A percentile compares a stretch with the other conserved stretches of the same genome.
These are phyloP conservation scores for Candida qinlingensis DNA, from an alignment of 805 yeast genomes.

Conservation along the genomic window DNA sequence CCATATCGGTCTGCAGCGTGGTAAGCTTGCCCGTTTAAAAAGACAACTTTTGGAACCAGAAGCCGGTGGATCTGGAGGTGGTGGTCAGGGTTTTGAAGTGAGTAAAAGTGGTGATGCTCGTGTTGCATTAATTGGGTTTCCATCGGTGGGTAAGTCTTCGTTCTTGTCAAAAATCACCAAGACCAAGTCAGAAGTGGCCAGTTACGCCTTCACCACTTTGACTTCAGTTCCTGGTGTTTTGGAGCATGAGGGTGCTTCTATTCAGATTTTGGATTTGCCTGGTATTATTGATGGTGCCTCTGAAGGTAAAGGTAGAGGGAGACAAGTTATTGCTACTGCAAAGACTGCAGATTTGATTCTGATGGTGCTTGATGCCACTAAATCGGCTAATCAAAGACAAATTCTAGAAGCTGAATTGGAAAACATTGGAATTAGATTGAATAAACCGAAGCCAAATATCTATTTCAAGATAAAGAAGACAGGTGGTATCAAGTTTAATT, in stretches of 20 bases:
- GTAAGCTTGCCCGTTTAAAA: slow-evolving; percentile 88
- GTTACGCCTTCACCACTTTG: slow-evolving; percentile 90
- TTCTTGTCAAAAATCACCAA: slow-evolving; percentile 84
- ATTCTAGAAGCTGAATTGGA: slow-evolving; percentile 87
- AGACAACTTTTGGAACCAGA: slow-evolving; percentile 90
- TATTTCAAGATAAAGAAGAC: slow-evolving; percentile 73
- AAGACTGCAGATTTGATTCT: slow-evolving; percentile 88
- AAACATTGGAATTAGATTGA: slow-evolving; percentile 87
- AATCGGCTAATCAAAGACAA: slow-evolving; percentile 82
- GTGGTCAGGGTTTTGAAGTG: slow-evolving; percentile 88
- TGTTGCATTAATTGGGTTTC: slow-evolving; percentile 92
- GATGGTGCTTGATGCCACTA: slow-evolving; percentile 95
- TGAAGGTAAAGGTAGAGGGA: slow-evolving; percentile 96
- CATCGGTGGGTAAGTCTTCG: slow-evolving; percentile 96
- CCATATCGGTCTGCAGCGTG: slow-evolving; percentile 90
- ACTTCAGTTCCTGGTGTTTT: slow-evolving; percentile 96
- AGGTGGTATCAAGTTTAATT: slow-evolving; percentile 86
- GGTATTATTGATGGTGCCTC: slow-evolving; percentile 96
- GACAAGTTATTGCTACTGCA: slow-evolving; percentile 95
- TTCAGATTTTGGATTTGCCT: slow-evolving; percentile 95
- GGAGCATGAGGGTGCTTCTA: slow-evolving; percentile 94
- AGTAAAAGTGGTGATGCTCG: slow-evolving; percentile 95
- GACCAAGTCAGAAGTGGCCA: slow-evolving; percentile 92
- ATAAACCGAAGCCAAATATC: slow-evolving; percentile 74
- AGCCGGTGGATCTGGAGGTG: slow-evolving; percentile 56